A percentile compares a stretch with the other conserved stretches of the same genome.
These are phyloP conservation scores for Nymphaea colorata DNA, from an alignment of 164 flowering plant genomes.

Conservation along the genomic window DNA sequence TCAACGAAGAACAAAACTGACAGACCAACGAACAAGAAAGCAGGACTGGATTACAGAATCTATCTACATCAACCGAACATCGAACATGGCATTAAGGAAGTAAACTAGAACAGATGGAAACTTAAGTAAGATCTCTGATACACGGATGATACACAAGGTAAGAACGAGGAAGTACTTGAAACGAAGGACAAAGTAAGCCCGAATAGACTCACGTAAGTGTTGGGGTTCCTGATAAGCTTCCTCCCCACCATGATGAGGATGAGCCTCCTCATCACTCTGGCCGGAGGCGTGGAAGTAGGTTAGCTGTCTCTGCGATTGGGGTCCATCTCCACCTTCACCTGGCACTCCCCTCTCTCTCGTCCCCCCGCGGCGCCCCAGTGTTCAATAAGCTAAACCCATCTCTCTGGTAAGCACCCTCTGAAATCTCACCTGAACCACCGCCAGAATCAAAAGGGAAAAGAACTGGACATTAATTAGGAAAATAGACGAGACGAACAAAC, in stretches of 20 bases:
- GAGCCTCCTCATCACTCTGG: slow-evolving; percentile 92
- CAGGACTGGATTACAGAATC: neutral
- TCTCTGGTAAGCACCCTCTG: slow-evolving; percentile 40
- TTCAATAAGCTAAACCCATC: slow-evolving; percentile 68
- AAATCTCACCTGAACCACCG: neutral
- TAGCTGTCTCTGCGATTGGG: slow-evolving; percentile 5
- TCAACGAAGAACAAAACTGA: no score
- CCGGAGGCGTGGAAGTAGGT: slow-evolving; percentile 61
- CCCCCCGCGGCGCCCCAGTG: slow-evolving; percentile 23
- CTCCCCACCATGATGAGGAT: slow-evolving; percentile 97
- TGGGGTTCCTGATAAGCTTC: slow-evolving; percentile 83
- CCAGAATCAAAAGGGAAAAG: neutral
- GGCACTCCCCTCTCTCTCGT: slow-evolving; percentile 12
- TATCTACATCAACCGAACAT: no score
- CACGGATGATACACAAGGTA: no score
- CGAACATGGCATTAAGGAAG: no score
- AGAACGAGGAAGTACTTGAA: slow-evolving; percentile 33
- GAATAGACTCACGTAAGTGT: slow-evolving; percentile 87
- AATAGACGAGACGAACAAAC: neutral
- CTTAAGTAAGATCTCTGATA: no score
- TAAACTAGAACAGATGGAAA: no score
- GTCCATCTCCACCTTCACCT: slow-evolving; percentile 6
- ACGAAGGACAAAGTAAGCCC: slow-evolving; percentile 86
- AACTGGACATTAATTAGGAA: neutral
- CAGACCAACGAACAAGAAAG: neutral